A percentile compares a stretch with the other conserved stretches of the same genome.
These are phyloP conservation scores for Penicillium egyptiacum DNA, from an alignment of 495 filamentous ascomycete species.

Conservation along the genomic window DNA sequence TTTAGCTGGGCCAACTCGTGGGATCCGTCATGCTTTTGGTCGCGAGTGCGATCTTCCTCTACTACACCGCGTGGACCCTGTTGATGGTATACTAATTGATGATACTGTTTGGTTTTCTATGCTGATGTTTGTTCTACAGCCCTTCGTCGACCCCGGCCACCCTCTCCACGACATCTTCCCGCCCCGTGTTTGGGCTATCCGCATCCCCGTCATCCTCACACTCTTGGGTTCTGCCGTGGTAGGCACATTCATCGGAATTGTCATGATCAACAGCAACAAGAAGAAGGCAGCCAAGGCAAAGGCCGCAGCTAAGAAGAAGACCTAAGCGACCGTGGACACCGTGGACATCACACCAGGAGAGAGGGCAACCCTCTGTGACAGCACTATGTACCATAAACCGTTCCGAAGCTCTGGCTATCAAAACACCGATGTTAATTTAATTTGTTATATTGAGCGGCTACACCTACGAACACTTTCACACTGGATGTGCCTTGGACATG, in stretches of 20 bases:
- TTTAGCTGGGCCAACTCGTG: conserved; percentile 89
- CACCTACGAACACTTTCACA: not conserved
- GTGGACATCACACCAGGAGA: not conserved
- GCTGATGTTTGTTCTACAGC: conserved; percentile 52
- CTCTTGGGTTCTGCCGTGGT: conserved; percentile 91
- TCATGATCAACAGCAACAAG: conserved; percentile 98
- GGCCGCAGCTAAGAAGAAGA: conserved; percentile 68
- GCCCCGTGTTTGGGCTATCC: conserved; percentile 97
- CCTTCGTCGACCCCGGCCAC: conserved; percentile 93
- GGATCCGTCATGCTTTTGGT: conserved; percentile 97
- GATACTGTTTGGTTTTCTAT: not conserved
- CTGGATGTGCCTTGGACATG: not conserved
- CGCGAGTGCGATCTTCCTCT: conserved; percentile 93
- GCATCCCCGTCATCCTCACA: conserved; percentile 94
- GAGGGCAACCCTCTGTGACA: conserved; percentile 1
- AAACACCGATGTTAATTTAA: conserved; percentile 8
- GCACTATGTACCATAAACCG: conserved; percentile 9
- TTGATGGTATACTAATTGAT: conserved; percentile 69
- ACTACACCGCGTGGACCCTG: conserved; percentile 98
- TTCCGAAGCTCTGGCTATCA: conserved; percentile 1
- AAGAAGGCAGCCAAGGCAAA: conserved; percentile 95
- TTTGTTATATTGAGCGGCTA: conserved; percentile 2
- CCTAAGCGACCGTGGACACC: conserved; percentile 41
- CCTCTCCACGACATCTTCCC: conserved; percentile 94
- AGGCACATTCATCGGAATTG: conserved; percentile 90